Conservation (phyloP, 257 asterid species). For the Jaltomata sinuosa region DNA sequence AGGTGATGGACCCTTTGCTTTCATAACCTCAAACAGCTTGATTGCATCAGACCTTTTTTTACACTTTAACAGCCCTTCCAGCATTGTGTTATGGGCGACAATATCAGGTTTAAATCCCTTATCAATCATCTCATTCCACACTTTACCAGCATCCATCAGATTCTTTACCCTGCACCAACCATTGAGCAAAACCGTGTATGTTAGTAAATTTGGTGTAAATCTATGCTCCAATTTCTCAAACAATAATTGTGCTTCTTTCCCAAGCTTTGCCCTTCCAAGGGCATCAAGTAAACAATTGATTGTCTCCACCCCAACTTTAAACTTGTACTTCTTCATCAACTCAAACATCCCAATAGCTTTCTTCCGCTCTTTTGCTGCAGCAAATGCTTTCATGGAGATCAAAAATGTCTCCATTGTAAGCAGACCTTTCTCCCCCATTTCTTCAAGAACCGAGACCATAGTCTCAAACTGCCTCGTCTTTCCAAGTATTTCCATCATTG, state of each 20-base stretch:
- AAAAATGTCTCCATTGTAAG: conserved; percentile 57
- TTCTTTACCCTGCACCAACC: conserved; percentile 87
- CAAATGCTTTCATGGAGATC: conserved; percentile 58
- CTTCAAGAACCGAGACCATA: conserved; percentile 65
- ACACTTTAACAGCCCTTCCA: conserved; percentile 65
- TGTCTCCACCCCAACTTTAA: conserved; percentile 51
- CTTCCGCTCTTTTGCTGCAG: conserved; percentile 80
- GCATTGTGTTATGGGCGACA: conserved; percentile 76
- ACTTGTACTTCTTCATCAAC: conserved; percentile 66
- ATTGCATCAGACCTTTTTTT: conserved; percentile 53
- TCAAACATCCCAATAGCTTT: conserved; percentile 72
- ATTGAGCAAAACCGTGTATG: conserved; percentile 62
- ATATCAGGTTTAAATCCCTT: conserved; percentile 67
- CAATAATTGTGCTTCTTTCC: conserved; percentile 66
- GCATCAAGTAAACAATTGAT: conserved; percentile 76
- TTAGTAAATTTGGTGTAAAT: conserved; percentile 52
- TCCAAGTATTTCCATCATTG: conserved; percentile 66
- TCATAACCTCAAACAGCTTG: conserved; percentile 72
- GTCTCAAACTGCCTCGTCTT: conserved; percentile 92
- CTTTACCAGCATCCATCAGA: conserved; percentile 73
- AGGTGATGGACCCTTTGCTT: conserved; percentile 64
- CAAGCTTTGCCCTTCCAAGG: conserved; percentile 75
- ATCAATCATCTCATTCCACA: conserved; percentile 84
- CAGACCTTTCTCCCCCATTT: conserved; percentile 79
- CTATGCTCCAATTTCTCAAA: conserved; percentile 61